These are phyloP conservation scores for Cichorium intybus DNA, from an alignment of 140 eudicot genomes.

Conservation along the genomic window DNA sequence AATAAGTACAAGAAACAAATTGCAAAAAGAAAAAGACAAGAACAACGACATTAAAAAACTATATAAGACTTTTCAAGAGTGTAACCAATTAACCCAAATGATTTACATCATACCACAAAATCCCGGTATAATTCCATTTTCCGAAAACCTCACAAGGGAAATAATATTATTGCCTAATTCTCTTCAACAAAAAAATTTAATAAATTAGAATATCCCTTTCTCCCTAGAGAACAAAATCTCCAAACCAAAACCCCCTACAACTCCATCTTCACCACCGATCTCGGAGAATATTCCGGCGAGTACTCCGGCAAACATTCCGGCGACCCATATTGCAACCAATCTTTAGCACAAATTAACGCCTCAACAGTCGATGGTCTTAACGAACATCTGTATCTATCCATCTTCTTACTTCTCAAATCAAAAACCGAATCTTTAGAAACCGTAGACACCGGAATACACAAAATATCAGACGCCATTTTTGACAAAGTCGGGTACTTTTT, in stretches of 20 bases:
- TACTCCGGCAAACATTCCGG: constrained; percentile 26
- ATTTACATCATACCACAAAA: constrained; percentile 44
- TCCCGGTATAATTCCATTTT: constrained; percentile 11
- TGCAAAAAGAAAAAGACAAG: background rate
- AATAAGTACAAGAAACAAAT: background rate
- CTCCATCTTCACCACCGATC: constrained; percentile 32
- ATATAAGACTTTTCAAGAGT: background rate
- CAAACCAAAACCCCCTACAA: constrained; percentile 22
- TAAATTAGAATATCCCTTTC: background rate
- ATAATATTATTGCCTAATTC: constrained; percentile 24
- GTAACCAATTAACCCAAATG: constrained; percentile 24
- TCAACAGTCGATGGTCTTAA: constrained; percentile 54
- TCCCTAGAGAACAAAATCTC: background rate
- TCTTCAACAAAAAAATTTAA: constrained; percentile 8
- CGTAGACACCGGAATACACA: constrained; percentile 73
- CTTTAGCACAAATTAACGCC: constrained; percentile 80
- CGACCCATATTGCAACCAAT: constrained; percentile 66
- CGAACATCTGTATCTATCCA: constrained; percentile 58
- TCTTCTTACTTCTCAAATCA: constrained; percentile 48
- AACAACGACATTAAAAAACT: background rate
- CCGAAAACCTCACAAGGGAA: constrained; percentile 22
- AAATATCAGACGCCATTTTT: constrained; percentile 72
- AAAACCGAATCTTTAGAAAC: constrained; percentile 60
- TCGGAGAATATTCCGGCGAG: constrained; percentile 12
- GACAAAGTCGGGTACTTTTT: constrained; percentile 70